Evolutionary conservation across 2,329 filamentous ascomycete genomes (phyloP), one percentile per base, ranked within the genome.

Genomic region (Colletotrichum eleusines): DNA sequence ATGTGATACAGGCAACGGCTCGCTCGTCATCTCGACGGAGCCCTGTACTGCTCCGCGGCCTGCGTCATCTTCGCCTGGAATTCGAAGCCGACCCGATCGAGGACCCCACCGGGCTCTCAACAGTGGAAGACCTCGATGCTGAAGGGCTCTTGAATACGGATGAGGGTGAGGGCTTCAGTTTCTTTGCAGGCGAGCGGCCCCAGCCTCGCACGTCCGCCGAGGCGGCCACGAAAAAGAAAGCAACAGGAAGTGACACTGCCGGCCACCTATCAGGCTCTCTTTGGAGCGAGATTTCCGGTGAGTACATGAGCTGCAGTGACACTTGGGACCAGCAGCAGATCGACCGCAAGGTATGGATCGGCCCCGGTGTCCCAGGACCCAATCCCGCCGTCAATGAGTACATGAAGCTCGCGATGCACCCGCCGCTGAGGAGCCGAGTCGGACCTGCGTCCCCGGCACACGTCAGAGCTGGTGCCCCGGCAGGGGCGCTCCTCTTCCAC

Each of bases 1-100:
- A 79, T 5, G 77, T 74, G 0, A 84, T 90, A 9, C 76, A 76
- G 50, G 76, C 81, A 20, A 71, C 78, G 16, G 75, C 59, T 26
- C 33, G 54, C 14, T 53, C 69, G 7, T 65, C 63, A 55, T 76
- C 73, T 48, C 78, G 78, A 3, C 82, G 83, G 5, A 80, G 80
- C 0, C 83, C 86, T 2, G 74, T 80, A 2, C 75, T 86, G 4
- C 77, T 90, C 7, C 75, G 76, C 3, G 89, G 89, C 14, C 79
- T 91, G n/a, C 81, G 84, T 64, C 83, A 85, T 68, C 75, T 91
- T 20, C 78, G 83, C 2, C 78, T 91, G 7, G 88, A 91, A 75
- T 85, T 91, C 71, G 83, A 85, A 33, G 77, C 81, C 0, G 84
- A 85, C 58, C 78, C 80, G 2, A 77, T 78, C 14, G 80, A 82